Evolutionary conservation across 345 rosid species (phyloP).

Genomic region (Raphanus raphanistrum): DNA sequence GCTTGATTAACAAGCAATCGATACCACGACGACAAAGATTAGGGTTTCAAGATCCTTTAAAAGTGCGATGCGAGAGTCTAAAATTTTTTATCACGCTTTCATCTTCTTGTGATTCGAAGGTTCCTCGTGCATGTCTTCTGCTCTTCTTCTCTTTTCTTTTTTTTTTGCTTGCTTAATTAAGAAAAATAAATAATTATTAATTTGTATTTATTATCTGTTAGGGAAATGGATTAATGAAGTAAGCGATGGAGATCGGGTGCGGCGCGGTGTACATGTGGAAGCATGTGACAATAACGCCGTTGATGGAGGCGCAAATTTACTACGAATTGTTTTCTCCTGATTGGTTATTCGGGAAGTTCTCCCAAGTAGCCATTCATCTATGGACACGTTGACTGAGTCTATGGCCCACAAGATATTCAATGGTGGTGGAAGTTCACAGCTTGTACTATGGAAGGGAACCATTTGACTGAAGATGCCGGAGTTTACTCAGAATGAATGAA

Average conservation of each 20-base stretch:
- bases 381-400: conserved; percentile 5
- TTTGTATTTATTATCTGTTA: neutral
- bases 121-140: conserved; percentile 44
- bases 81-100: neutral
- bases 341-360: neutral
- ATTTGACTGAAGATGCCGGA: neutral
- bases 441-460: conserved; percentile 11
- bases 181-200: neutral
- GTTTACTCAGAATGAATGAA: neutral
- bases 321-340: conserved; percentile 15
- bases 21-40: conserved; percentile 9
- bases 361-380: neutral
- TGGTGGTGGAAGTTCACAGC: neutral
- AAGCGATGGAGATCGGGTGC: conserved; percentile 9
- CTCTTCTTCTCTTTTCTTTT: conserved; percentile 18
- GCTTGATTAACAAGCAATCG: conserved; percentile 38
- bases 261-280: conserved; percentile 30
- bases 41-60: conserved; percentile 46
- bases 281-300: conserved; percentile 12
- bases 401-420: neutral
- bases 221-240: neutral
- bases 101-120: conserved; percentile 33
- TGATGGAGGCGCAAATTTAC: neutral
- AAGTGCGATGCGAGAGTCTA: conserved; percentile 9
- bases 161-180: conserved; percentile 9